These are phyloP conservation scores for Eucalyptus polybractea DNA, from an alignment of 345 rosid species.

Conservation along the genomic window DNA sequence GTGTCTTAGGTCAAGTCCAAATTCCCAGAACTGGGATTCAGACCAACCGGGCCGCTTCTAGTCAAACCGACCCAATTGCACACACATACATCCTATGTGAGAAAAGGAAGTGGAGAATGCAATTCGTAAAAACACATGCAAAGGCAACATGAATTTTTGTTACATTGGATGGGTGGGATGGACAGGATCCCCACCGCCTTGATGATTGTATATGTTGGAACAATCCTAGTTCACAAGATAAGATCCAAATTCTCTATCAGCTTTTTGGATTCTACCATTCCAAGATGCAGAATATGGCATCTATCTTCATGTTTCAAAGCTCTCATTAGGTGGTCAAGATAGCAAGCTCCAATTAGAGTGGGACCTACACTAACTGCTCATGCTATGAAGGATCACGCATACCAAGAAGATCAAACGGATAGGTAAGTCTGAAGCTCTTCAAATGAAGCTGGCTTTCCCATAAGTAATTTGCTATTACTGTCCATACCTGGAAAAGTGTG, in stretches of 20 bases:
- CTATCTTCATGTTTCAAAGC: not conserved
- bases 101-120: not conserved
- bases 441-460: not conserved
- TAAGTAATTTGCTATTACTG: not conserved
- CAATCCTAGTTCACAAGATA: not conserved
- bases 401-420: not conserved
- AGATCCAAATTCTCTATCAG: not conserved
- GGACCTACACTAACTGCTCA: not conserved
- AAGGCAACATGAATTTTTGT: not conserved
- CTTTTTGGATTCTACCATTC: not conserved
- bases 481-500: conserved; percentile 54
- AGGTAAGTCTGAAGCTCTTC: not conserved
- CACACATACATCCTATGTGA: not conserved
- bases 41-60: not conserved
- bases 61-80: not conserved
- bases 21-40: not conserved
- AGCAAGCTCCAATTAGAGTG: not conserved
- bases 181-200: not conserved
- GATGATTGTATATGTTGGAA: not conserved
- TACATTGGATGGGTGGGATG: not conserved
- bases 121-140: not conserved
- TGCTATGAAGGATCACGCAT: not conserved
- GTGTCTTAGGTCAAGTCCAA: not conserved
- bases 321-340: not conserved
- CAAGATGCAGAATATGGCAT: not conserved